Base-by-base conservation (phyloP, 192 early-diverging fungal genomes). In the Entophlyctis helioformis region DNA sequence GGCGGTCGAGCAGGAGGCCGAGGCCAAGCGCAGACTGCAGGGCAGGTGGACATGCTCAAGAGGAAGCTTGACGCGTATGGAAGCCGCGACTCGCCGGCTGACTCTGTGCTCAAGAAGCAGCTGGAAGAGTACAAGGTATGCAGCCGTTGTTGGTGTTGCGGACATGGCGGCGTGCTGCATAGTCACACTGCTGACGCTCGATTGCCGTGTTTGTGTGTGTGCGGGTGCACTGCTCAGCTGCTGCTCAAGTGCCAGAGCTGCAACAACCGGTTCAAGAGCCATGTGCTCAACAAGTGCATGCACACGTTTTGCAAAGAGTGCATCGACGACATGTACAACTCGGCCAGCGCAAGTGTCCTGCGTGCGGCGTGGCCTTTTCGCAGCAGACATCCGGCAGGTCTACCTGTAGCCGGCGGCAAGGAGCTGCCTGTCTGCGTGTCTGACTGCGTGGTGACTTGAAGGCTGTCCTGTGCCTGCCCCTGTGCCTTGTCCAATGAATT, bases 221-320 rank as follows among this genome's bases (percentile, higher is more conserved):
- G 24, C 29, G 15, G 31, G 35, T 51, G 0, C 19, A 19, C 0
- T n/a, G 10, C 21, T 32, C 33, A 89, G 81, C 68, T 82, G n/a
- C 56, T 95, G 34, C 74, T 93, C 29, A 94, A 89, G 63, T 97
- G 93, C 54, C 76, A 80, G 19, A 82, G 86, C 36, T 97, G 94
- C 66, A 77, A 77, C 50, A 80, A 66, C 20, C 73, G 86, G 36
- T 91, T 95, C 67, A 88, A 89, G 54, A 78, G 74, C 25, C 86
- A 86, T 54, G 67, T 83, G 2, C 60, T 97, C 10, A 25, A 73
- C 40, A 75, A 85, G 27, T 97, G 94, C 62, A 93, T 93, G 91
- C 94, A 97, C 53, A 84, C 84, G 12, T 97, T 97, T 69, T 97
- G 94, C 71, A 86, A 87, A 50, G 64, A 76, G 47, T 97, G 93